Evolutionary conservation across 352 stramenopile genomes (phyloP), one percentile per base, ranked within the genome.

Genomic region (Lagenidium giganteum): DNA sequence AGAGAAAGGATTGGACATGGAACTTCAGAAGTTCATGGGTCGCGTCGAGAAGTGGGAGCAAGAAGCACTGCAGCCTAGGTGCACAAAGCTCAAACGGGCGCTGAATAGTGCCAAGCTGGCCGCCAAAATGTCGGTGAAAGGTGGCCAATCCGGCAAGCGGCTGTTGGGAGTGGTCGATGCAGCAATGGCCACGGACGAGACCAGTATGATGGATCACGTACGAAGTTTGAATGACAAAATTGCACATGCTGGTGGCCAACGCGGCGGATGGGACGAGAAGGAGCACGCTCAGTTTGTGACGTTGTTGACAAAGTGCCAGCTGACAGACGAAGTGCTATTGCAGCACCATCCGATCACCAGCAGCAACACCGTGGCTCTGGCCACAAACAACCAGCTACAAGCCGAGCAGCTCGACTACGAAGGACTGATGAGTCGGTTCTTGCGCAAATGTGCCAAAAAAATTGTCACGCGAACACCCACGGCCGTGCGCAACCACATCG

Each of bases 1-100:
- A 34, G 72, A 88, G 44, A 80, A 72, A 22, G 23, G 81, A 38
- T 29, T 88, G 4, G 65, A 75, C 35, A 79, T 73, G 25, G 72
- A 83, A 13, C 33, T 88, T 9, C 36, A n/a, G 2, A 4, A 23
- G 0, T 80, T 83, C 47, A 29, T 64, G 5, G 61, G 64, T 1
- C 79, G 67, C 20, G 54, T 80, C 20, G 56, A 69, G 18, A n/a
- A 29, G 1, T 83, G 69, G 71, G 69, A 78, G 16, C 51, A 44
- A 5, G 34, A 73, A 22, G 36, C n/a, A n/a, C n/a, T n/a, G n/a
- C n/a, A n/a, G n/a, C n/a, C n/a, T n/a, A n/a, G n/a, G n/a, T n/a
- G n/a, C n/a, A n/a, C n/a, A n/a, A n/a, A n/a, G n/a, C n/a, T n/a
- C n/a, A n/a, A n/a, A n/a, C n/a, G n/a, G n/a, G n/a, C n/a, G n/a